These are phyloP conservation scores for Spiromastix sp. DNA, from an alignment of 2,329 filamentous ascomycete species.

Conservation along the genomic window DNA sequence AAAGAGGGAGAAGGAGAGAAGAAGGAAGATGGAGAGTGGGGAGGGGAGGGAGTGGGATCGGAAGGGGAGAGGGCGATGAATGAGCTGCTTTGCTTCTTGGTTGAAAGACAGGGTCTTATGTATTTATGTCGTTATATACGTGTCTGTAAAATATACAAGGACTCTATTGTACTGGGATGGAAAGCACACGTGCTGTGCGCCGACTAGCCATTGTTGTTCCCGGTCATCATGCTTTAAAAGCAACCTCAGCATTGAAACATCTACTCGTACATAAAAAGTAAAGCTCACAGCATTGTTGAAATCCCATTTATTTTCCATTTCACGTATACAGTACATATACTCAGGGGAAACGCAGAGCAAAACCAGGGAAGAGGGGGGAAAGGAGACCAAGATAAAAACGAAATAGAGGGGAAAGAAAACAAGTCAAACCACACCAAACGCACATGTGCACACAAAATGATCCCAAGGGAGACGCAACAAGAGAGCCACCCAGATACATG, in stretches of 20 bases:
- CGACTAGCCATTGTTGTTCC: too few relatives aligned
- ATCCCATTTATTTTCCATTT: background rate
- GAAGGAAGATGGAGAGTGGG: slow-evolving; percentile 19
- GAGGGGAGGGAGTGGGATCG: slow-evolving; percentile 29
- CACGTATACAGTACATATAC: background rate
- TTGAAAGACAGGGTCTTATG: too few relatives aligned
- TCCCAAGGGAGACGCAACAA: slow-evolving; percentile 28
- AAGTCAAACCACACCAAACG: background rate
- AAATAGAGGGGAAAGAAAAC: background rate
- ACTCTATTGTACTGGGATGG: too few relatives aligned
- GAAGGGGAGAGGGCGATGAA: slow-evolving; percentile 9
- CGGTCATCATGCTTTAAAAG: too few relatives aligned
- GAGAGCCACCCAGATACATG: too few relatives aligned
- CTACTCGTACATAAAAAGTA: background rate
- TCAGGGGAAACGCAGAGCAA: background rate
- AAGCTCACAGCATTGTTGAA: slow-evolving; percentile 3
- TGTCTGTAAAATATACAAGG: too few relatives aligned
- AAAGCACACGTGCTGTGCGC: too few relatives aligned
- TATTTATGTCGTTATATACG: too few relatives aligned
- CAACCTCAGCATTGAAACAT: background rate
- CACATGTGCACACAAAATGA: background rate
- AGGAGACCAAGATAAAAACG: background rate
- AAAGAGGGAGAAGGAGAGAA: slow-evolving; percentile 21
- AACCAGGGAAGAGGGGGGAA: background rate
- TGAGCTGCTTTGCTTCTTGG: background rate